Evolutionary conservation across 2,329 filamentous ascomycete genomes (phyloP), one percentile per base, ranked within the genome.

Genomic region (Penicillium sp.): DNA sequence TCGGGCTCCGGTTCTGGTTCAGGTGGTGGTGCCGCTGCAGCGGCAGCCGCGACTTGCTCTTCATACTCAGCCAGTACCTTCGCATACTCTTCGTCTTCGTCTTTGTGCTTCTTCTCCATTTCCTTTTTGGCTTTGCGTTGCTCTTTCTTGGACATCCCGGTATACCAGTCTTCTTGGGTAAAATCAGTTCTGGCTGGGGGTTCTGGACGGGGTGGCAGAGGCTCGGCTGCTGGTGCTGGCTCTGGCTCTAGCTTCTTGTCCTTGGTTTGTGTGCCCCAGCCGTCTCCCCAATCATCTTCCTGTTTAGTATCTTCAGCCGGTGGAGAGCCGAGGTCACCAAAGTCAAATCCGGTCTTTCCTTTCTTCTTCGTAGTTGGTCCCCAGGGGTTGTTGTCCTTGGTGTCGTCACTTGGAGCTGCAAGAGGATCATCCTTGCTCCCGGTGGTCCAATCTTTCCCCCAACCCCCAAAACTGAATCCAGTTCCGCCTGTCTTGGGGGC

Each of bases 381-480:
- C 77, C 77, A 79, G 16, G 75, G 71, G 47, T 77, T 77, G 38
- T 64, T 71, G 51, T 73, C 68, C 49, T 70, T 66, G 22, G 54
- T 42, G 22, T 67, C 67, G 11, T 69, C 65, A 51, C 70, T 68
- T 14, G 67, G 63, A 21, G 65, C 60, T 13, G 68, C 69, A 16
- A 72, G 60, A 24, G 74, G 73, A 44, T 75, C 72, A 58, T 79
- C 78, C 47, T 49, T 51, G 5, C 52, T 39, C 29, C 61, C 59
- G 4, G 61, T 79, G 57, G 73, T 78, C 83, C 85, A 87, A 60
- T 78, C 82, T 55, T 80, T 79, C 32, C 84, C 84, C 84, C 86
- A 89, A 38, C 77, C 74, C 46, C 84, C 80, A 62, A 88, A 81
- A 3, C 72, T 71, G 63, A 69, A 70, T 13, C 67, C 71, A 44